These are phyloP conservation scores for Carex parvula DNA, from an alignment of 176 grass and related monocot genomes.

Conservation along the genomic window DNA sequence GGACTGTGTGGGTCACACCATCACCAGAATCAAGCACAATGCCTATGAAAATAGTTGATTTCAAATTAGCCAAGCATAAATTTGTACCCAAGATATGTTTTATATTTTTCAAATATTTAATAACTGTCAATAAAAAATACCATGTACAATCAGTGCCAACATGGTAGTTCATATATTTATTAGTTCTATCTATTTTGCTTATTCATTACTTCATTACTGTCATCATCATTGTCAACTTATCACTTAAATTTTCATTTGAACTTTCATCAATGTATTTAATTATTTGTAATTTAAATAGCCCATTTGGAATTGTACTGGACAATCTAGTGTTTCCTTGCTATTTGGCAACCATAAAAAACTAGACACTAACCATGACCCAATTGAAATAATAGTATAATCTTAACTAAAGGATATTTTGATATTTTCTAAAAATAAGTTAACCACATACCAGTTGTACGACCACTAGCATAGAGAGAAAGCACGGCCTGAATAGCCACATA, in stretches of 20 bases:
- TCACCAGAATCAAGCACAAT: constrained; percentile 89
- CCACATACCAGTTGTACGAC: constrained; percentile 66
- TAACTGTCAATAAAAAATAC: not conserved
- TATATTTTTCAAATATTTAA: not conserved
- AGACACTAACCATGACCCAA: not conserved
- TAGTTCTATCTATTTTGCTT: not conserved
- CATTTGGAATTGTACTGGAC: not conserved
- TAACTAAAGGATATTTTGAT: not conserved
- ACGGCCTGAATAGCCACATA: constrained; percentile 84
- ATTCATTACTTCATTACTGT: not conserved
- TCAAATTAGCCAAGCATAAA: not conserved
- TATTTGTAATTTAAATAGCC: not conserved
- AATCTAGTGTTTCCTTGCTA: not conserved
- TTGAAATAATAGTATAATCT: not conserved
- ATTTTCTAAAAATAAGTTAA: not conserved
- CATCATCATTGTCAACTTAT: not conserved
- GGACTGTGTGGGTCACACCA: constrained; percentile 84
- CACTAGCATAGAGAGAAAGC: constrained; percentile 78
- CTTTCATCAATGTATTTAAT: not conserved
- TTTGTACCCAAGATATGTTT: not conserved
- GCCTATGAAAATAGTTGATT: constrained; percentile 32
- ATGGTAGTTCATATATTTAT: not conserved
- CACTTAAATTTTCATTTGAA: not conserved
- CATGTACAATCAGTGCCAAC: not conserved
- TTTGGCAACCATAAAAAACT: not conserved